Percentiles rank a stretch among this genome's conserved stretches.
phyloP scores from a whole-genome alignment of 495 filamentous ascomycete genomes.

The Penicillium fimorum region DNA sequence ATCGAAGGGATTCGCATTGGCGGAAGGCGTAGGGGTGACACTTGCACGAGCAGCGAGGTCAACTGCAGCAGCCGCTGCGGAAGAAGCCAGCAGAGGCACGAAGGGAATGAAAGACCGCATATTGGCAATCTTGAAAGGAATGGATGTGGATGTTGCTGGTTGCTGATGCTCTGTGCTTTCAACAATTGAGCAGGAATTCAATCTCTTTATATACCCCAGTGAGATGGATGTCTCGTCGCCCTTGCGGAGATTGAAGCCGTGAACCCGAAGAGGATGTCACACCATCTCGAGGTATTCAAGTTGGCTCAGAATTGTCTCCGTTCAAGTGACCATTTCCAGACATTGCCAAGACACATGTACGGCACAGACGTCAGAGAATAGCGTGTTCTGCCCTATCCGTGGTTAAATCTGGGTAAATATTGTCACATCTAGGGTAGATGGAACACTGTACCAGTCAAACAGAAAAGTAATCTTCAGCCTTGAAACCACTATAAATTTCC shows the following conservation, averaged over 20 bases:
- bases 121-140: neutral
- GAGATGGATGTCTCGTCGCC: neutral
- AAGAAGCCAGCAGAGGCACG: conserved; percentile 12
- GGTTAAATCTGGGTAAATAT: neutral
- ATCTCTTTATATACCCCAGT: conserved; percentile 9
- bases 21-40: conserved; percentile 24
- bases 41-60: conserved; percentile 25
- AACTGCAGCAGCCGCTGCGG: conserved; percentile 15
- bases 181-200: neutral
- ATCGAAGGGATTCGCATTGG: conserved; percentile 57
- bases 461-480: neutral
- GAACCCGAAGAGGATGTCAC: neutral
- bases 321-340: neutral
- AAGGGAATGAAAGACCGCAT: conserved; percentile 17
- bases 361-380: neutral
- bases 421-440: neutral
- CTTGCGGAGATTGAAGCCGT: conserved; percentile 2
- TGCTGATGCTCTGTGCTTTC: neutral
- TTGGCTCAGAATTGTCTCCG: neutral
- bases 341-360: conserved; percentile 2
- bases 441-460: neutral
- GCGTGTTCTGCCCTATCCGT: neutral
- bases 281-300: neutral
- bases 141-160: neutral
- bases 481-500: neutral